Conservation (phyloP, 352 stramenopile genomes). For the Lagenidium giganteum region DNA sequence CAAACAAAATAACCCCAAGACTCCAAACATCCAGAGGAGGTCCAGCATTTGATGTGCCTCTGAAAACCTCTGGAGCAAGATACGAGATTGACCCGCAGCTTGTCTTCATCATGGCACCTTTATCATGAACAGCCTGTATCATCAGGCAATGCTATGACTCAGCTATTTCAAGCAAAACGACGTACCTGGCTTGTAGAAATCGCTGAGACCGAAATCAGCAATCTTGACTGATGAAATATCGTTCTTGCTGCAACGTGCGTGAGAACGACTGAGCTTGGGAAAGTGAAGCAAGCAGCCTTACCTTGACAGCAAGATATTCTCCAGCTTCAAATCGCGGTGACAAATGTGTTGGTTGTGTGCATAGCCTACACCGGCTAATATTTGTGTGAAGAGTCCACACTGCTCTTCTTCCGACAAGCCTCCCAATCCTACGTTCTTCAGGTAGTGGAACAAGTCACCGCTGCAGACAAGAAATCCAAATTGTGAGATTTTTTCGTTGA, state of each 20-base stretch:
- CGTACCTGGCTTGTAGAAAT: constrained; percentile 80
- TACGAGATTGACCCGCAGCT: constrained; percentile 86
- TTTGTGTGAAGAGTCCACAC: constrained; percentile 62
- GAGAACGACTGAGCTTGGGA: no score
- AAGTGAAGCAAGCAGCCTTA: constrained; percentile 9
- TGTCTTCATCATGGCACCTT: constrained; percentile 81
- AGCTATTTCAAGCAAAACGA: not conserved
- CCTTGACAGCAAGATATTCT: constrained; percentile 84
- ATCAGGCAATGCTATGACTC: no score
- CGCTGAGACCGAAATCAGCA: constrained; percentile 83
- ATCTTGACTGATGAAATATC: constrained; percentile 83
- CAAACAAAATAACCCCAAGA: constrained; percentile 85
- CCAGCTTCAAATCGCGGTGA: constrained; percentile 84
- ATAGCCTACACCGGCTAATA: constrained; percentile 75
- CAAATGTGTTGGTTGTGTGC: constrained; percentile 89
- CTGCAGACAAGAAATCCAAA: constrained; percentile 13
- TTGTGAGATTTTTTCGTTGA: not conserved
- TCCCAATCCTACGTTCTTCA: constrained; percentile 47
- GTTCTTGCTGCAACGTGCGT: constrained; percentile 76
- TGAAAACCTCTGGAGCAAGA: constrained; percentile 82
- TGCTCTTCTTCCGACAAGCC: constrained; percentile 62
- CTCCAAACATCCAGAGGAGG: constrained; percentile 90
- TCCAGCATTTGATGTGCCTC: constrained; percentile 72
- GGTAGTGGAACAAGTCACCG: constrained; percentile 82
- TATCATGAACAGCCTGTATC: not conserved